Base-by-base conservation (phyloP, 345 rosid species). In the Gynandropsis gynandra region DNA sequence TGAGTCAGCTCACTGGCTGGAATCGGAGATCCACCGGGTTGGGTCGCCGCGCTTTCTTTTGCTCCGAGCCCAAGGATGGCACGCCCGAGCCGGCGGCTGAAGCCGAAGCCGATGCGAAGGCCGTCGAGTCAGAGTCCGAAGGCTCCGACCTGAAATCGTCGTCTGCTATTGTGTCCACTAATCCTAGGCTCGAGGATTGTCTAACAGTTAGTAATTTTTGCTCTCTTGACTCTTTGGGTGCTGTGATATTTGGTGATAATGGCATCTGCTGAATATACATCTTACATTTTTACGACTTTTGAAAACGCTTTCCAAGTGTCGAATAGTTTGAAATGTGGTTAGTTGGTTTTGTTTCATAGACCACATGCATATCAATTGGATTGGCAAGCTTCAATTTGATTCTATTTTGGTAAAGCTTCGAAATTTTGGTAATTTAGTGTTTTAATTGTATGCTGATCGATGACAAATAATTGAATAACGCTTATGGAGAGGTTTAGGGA, bases 131-230 rank as follows among this genome's bases (percentile, higher is more conserved):
- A 4, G 86, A 62, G 9, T 54, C 77, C 7, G 85, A 74, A 9
- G 72, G 50, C 1, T 42, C 66, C 10, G 93, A 76, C 15, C 9
- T 74, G n/a, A 83, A 81, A 63, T 68, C 74, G 17, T 79, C 88
- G 3, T 85, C 95, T 1, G 97, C 97, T 18, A 85, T 93, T 31
- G 88, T 93, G 31, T 62, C 97, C 0, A 78, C 92, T 18, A 63
- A 67, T 31, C 94, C 94, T 29, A 74, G 85, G 20, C 97, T 81
- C 0, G 97, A 93, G 61, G 99, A 93, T 74, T 93, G 82, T 66
- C 74, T 81, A 46, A 78, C 87, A 86, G 99, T 93, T 49, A 16
- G 83, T 56, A 24, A 10, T 19, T 20, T n/a, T 53, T 39, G 3
- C 32, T 46, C 40, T 13, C 18, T 47, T 42, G 40, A 9, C 5